Base-by-base conservation (phyloP, 2,329 filamentous ascomycete species). In the Geosmithia flava region DNA sequence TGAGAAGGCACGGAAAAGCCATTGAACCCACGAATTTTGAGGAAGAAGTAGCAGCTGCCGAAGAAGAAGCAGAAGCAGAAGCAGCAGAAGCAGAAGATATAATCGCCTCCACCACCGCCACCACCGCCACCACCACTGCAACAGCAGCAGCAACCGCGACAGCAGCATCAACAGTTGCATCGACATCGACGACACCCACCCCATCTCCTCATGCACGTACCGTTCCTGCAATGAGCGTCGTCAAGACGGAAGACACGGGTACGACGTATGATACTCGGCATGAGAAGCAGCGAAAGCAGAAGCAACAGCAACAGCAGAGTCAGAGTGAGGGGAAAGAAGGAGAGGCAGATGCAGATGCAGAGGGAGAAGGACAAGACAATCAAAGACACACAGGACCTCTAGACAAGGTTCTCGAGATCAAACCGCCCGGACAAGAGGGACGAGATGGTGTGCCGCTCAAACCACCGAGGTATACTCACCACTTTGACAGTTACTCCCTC, bases 401-500 rank as follows among this genome's bases (percentile, higher is more conserved):
- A 50, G 73, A 78, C 50, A 71, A 71, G 2, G 70, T 80, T 5
- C 55, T 70, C 30, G 66, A 69, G 48, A 71, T 74, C 67, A 44
- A 49, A n/a, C 56, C 64, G 15, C 64, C 69, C 4, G 7, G 62
- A 69, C 44, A 57, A 58, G n/a, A n/a, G 23, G 55, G 55, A 13
- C 59, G 61, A 43, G 58, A 69, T 45, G 74, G 75, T 54, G 75
- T 78, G 20, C 83, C 83, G 4, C 81, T 89, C 60, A 76, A 85
- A 45, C 77, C 87, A 1, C 79, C 86, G 7, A 85, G 83, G 1
- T 94, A 95, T 60, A 81, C 95, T 33, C 93, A 98, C 68, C 89
- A 97, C 67, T 98, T 98, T 65, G 91, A 98, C 67, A 95, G 84
- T 20, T 98, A 93, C 65, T 83, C 81, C 15, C 76, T 97, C 5